phyloP scores from a whole-genome alignment of 108 stramenopile genomes.

The Conticribra guillardii region DNA sequence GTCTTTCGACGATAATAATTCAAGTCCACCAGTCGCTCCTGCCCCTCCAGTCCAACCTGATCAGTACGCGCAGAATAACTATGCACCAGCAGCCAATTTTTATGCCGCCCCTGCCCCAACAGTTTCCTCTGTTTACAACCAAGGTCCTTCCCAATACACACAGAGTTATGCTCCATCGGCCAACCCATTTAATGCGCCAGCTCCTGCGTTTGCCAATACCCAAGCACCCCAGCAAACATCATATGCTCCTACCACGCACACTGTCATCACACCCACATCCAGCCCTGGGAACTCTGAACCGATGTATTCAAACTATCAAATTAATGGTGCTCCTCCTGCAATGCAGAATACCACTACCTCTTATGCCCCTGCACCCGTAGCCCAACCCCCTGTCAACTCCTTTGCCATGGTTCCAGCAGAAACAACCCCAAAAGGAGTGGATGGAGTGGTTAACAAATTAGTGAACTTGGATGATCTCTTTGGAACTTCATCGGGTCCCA shows the following conservation, averaged over 20 bases:
- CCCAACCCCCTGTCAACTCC: conserved; percentile 7
- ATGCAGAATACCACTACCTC: background rate
- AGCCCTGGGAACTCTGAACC: background rate
- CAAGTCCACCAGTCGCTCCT: conserved; percentile 14
- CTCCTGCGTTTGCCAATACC: background rate
- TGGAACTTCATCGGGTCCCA: conserved; percentile 7
- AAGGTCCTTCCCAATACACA: conserved; percentile 3
- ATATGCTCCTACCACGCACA: conserved; percentile 1
- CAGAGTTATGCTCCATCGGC: conserved; percentile 15
- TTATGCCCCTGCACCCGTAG: conserved; percentile 16
- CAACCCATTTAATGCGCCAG: background rate
- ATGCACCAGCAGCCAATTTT: background rate
- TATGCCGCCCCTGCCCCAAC: background rate
- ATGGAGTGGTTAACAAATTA: conserved; percentile 25
- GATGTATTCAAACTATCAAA: background rate
- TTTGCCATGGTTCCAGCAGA: conserved; percentile 11
- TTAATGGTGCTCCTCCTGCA: background rate
- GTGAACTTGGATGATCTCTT: conserved; percentile 34
- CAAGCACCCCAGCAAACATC: background rate
- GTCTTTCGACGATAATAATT: conserved; percentile 38
- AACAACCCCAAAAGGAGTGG: conserved; percentile 2
- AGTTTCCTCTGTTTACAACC: background rate
- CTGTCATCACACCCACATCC: background rate
- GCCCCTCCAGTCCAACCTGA: conserved; percentile 5
- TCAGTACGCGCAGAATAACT: background rate